phyloP scores from a whole-genome alignment of 1,284 basidiomycete genomes.

The Chalciporus sp. region DNA sequence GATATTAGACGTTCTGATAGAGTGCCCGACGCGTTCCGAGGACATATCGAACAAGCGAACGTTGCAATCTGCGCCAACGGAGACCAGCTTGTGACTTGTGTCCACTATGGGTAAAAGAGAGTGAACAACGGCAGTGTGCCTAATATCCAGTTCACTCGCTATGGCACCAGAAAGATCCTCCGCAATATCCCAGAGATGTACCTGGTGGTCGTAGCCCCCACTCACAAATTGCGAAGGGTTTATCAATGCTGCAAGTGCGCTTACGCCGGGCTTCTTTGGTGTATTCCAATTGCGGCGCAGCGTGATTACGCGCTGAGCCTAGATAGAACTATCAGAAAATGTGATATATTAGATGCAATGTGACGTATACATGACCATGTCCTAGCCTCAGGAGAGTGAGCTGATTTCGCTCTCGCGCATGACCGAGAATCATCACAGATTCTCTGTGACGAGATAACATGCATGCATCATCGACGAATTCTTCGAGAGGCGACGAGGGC shows the following conservation, averaged over 20 bases:
- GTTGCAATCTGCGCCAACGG: constrained; percentile 50
- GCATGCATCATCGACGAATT: constrained; percentile 47
- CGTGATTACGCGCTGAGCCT: constrained; percentile 13
- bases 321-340: constrained; percentile 12
- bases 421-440: constrained; percentile 39
- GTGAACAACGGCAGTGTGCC: constrained; percentile 46
- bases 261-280: constrained; percentile 42
- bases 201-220: constrained; percentile 51
- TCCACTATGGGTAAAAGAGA: constrained; percentile 46
- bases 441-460: constrained; percentile 33
- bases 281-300: constrained; percentile 35
- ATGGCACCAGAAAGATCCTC: constrained; percentile 36
- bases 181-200: constrained; percentile 49
- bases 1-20: constrained; percentile 45
- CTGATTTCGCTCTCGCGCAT: constrained; percentile 41
- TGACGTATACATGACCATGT: constrained; percentile 26
- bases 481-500: constrained; percentile 22
- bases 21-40: constrained; percentile 43
- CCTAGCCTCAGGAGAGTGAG: constrained; percentile 29
- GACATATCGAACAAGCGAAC: constrained; percentile 50
- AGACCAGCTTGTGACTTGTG: constrained; percentile 48
- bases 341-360: not conserved
- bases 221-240: constrained; percentile 46
- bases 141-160: constrained; percentile 39
- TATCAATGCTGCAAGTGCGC: constrained; percentile 43